Base-by-base conservation (phyloP, 1,139 yeast species). In the Pichia sp. region DNA sequence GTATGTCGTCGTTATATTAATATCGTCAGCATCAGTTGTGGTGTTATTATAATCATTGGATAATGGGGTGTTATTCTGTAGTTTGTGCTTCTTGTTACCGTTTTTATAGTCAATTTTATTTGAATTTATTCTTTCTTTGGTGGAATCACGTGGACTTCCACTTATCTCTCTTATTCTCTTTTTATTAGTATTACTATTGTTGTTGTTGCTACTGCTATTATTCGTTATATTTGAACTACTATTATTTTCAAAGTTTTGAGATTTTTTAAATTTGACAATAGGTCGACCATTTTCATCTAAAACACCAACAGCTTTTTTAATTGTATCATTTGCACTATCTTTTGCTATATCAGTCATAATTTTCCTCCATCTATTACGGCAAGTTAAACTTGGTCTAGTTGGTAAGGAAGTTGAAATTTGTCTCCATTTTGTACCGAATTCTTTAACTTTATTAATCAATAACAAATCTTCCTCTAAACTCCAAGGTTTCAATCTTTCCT, bases 291-390 rank as follows among this genome's bases (percentile, higher is more conserved):
- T 51, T 40, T 56, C 48, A 42, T 58, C 60, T 35, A 59, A 40
- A 5, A 68, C 62, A 34, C 70, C 72, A 32, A 68, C 62, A 50
- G 70, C 69, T 50, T 58, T 56, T 59, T 63, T 63, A 24, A 69
- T 65, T 18, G 59, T 65, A 25, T 58, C 43, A 46, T 68, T 66
- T 0, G 82, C 82, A 49, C 71, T 73, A 5, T 82, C 84, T 55
- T 86, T 68, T 1, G 82, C 88, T 11, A 84, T 85, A 56, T 81
- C 82, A 0, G 94, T 82, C 42, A 85, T 83, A 41, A 90, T 76
- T 60, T 86, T 87, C 56, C 97, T 74, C 96, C 96, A 90, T 51
- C 96, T 73, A 65, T 90, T 90, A 53, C 97, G 72, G 62, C 97
- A 89, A 0, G 96, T 88, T 49, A 90, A 72, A 51, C 95, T 84